phyloP scores from a whole-genome alignment of 2,329 filamentous ascomycete species.

The Colletotrichum falcatum region DNA sequence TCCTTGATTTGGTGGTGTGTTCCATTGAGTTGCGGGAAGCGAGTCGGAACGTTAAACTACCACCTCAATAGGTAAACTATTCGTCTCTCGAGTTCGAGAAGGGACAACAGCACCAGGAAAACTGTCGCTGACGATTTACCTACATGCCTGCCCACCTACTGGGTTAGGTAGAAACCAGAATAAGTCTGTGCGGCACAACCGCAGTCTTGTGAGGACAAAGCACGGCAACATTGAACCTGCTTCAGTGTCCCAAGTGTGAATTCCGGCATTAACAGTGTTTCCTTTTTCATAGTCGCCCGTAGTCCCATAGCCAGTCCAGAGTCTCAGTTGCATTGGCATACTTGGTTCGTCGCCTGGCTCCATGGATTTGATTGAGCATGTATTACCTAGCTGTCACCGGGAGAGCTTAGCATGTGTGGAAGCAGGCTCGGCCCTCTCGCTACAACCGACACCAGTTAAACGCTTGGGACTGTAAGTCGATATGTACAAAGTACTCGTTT shows the following conservation, averaged over 20 bases:
- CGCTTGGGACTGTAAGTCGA: not conserved
- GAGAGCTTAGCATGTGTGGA: not conserved
- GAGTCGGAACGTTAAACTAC: not conserved
- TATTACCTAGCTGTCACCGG: no score
- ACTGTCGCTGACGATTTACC: no score
- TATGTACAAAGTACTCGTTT: not conserved
- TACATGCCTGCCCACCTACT: no score
- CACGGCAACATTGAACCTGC: not conserved
- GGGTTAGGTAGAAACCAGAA: no score
- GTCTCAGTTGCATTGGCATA: not conserved
- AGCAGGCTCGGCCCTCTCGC: not conserved
- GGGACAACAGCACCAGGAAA: no score
- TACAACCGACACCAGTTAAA: not conserved
- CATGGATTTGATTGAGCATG: no score
- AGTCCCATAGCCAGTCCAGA: not conserved
- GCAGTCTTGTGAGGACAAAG: not conserved
- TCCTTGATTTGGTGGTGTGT: not conserved
- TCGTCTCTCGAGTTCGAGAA: no score
- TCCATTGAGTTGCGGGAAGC: not conserved
- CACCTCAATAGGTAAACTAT: no score
- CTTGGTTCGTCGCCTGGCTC: not conserved
- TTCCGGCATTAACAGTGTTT: not conserved
- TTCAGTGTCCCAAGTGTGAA: not conserved
- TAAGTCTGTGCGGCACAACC: no score
- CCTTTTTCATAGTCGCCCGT: not conserved